phyloP scores from a whole-genome alignment of 768 basidiomycete genomes.

The Tephrocybe rancida region DNA sequence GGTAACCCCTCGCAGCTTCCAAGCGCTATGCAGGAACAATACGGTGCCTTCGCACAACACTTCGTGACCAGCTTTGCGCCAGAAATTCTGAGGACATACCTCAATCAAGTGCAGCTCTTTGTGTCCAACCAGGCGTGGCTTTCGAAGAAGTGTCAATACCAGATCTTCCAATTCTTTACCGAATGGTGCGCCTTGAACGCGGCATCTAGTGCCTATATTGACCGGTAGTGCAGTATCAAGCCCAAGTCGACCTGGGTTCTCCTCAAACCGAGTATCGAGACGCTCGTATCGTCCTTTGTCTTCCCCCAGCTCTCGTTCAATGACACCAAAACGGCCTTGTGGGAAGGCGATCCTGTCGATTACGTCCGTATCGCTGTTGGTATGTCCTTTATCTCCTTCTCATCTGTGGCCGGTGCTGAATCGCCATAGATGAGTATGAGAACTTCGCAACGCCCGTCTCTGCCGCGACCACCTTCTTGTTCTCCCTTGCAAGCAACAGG shows the following conservation, averaged over 20 bases:
- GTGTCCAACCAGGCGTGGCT: slow-evolving; percentile 79
- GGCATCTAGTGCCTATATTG: background rate
- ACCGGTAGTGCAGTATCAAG: slow-evolving; percentile 63
- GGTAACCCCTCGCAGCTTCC: slow-evolving; percentile 91
- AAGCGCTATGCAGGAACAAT: slow-evolving; percentile 66
- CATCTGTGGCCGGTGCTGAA: background rate
- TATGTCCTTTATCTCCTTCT: slow-evolving; percentile 27
- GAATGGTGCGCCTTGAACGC: slow-evolving; percentile 66
- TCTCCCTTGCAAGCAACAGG: slow-evolving; percentile 75
- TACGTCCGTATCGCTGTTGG: slow-evolving; percentile 79
- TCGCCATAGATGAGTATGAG: slow-evolving; percentile 73
- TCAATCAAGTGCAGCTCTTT: slow-evolving; percentile 70
- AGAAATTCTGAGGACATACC: slow-evolving; percentile 82
- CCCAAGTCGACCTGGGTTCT: slow-evolving; percentile 90
- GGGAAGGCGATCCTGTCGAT: slow-evolving; percentile 84
- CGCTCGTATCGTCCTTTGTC: slow-evolving; percentile 76
- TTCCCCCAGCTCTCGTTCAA: slow-evolving; percentile 90
- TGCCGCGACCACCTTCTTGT: slow-evolving; percentile 79
- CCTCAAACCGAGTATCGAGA: slow-evolving; percentile 83
- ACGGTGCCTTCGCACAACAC: slow-evolving; percentile 72
- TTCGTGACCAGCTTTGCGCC: slow-evolving; percentile 82
- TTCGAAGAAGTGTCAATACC: slow-evolving; percentile 81
- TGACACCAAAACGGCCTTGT: slow-evolving; percentile 62
- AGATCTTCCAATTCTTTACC: slow-evolving; percentile 83
- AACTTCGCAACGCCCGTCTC: slow-evolving; percentile 75